phyloP scores from a whole-genome alignment of 257 asterid genomes.

The Solanum okadae region DNA sequence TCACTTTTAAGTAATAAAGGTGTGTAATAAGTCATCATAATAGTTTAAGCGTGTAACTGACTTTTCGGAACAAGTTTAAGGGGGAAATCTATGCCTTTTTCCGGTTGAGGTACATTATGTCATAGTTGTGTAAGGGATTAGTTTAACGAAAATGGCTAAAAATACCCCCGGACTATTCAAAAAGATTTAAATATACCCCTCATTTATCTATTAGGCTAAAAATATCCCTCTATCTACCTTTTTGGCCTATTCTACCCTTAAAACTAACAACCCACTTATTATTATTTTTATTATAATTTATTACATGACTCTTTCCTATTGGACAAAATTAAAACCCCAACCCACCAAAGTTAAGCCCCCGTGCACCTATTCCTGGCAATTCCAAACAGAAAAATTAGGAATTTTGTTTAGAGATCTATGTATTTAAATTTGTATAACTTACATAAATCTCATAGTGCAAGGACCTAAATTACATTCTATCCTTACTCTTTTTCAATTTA shows the following conservation, averaged over 20 bases:
- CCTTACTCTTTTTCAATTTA: background rate
- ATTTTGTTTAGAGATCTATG: background rate
- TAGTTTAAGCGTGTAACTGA: no score
- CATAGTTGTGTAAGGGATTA: background rate
- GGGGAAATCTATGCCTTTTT: no score
- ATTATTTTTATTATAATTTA: background rate
- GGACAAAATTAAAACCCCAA: background rate
- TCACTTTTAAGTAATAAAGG: no score
- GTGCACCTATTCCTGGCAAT: background rate
- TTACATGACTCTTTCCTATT: background rate
- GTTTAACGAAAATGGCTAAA: no score
- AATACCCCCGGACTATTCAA: no score
- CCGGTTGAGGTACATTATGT: no score
- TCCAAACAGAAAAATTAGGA: background rate
- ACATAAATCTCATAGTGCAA: no score
- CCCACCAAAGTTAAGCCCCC: background rate
- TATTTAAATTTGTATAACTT: no score
- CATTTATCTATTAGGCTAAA: no score
- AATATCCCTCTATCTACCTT: background rate
- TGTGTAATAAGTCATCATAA: no score
- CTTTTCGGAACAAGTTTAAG: no score
- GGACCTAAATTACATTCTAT: background rate
- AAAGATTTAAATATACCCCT: background rate
- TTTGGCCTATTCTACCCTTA: background rate
- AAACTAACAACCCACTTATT: background rate